Percentiles rank a stretch among this genome's conserved stretches.
Conservation (phyloP, 768 basidiomycete genomes). For the Suillus ampliporus region DNA sequence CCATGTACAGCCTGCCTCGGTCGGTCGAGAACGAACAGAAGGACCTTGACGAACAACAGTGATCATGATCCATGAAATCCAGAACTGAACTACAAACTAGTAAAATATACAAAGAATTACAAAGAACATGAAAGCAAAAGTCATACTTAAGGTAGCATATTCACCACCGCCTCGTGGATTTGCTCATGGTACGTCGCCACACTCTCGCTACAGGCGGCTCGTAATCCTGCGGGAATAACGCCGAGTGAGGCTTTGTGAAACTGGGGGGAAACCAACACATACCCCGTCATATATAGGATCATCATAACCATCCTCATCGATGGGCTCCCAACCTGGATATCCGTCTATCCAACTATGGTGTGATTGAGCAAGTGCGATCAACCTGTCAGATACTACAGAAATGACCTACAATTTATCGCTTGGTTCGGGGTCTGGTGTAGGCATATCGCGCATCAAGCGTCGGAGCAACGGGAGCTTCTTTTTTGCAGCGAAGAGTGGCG, state of each 20-base stretch:
- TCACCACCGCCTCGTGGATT: not conserved
- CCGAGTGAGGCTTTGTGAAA: not conserved
- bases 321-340: constrained; percentile 24
- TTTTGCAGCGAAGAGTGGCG: constrained; percentile 32
- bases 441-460: constrained; percentile 21
- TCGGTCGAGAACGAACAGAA: no score
- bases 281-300: constrained; percentile 20
- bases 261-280: not conserved
- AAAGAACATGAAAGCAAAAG: not conserved
- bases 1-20: no score
- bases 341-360: constrained; percentile 30
- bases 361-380: not conserved
- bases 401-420: constrained; percentile 27
- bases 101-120: not conserved
- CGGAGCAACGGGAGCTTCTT: constrained; percentile 9
- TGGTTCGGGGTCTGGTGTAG: constrained; percentile 14
- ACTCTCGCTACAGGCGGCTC: not conserved
- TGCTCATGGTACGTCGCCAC: constrained; percentile 1
- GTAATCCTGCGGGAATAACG: not conserved
- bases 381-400: not conserved
- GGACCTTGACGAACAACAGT: no score
- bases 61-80: no score
- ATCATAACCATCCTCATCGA: constrained; percentile 31
- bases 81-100: no score
- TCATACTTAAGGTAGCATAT: not conserved